phyloP scores from a whole-genome alignment of 2,329 filamentous ascomycete species.

The Ascochyta viciae-villosae region DNA sequence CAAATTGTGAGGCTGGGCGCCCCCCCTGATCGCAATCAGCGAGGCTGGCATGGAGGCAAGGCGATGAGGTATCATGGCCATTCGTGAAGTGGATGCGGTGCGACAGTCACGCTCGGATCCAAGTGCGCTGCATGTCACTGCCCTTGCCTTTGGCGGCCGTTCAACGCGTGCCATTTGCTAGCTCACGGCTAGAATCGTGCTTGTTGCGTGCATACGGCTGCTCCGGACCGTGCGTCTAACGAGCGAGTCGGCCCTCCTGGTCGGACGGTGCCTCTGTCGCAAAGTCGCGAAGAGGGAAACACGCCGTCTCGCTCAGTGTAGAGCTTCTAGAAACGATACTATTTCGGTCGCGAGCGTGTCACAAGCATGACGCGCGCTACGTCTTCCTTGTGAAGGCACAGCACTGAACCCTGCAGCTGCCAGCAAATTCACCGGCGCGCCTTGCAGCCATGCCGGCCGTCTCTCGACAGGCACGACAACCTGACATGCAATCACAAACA shows the following conservation, averaged over 20 bases:
- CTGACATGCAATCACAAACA: constrained; percentile 22
- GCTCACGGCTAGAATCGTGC: constrained; percentile 11
- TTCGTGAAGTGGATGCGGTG: constrained; percentile 8
- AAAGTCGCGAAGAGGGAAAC: constrained; percentile 11
- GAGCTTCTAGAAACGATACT: constrained; percentile 4
- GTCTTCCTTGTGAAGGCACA: constrained; percentile 14
- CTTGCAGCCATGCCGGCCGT: constrained; percentile 19
- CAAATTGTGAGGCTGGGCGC: constrained; percentile 18
- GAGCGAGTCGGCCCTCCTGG: constrained; percentile 14
- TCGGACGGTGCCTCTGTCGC: constrained; percentile 9
- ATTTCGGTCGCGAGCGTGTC: constrained; percentile 17
- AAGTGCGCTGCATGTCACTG: not conserved
- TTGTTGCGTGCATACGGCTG: not conserved
- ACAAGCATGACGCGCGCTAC: constrained; percentile 33
- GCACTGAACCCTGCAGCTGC: constrained; percentile 21
- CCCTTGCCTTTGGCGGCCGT: constrained; percentile 1
- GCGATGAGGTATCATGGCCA: not conserved
- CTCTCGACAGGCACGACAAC: constrained; percentile 14
- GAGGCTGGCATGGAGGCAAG: not conserved
- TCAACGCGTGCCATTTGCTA: constrained; percentile 13
- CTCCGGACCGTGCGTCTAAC: constrained; percentile 14
- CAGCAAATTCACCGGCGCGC: constrained; percentile 17
- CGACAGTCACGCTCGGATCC: constrained; percentile 4
- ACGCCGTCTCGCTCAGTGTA: constrained; percentile 9
- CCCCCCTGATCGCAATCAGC: no score